Evolutionary conservation across 148 eudicot species (phyloP).

Genomic region (Silene latifolia): DNA sequence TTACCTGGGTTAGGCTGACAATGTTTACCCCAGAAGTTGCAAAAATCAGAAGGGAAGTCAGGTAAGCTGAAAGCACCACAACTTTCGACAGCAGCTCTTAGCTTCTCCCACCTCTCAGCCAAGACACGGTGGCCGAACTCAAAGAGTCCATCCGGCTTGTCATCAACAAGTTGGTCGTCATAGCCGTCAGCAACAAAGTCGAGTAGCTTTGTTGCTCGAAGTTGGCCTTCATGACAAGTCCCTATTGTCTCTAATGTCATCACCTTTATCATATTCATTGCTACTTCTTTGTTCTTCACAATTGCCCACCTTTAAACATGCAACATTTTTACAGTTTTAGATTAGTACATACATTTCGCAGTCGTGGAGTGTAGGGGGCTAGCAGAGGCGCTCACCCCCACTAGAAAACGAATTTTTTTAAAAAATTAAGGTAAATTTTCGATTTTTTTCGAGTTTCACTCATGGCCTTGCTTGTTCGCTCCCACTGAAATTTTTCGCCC

Average conservation of each 20-base stretch:
- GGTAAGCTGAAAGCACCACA: constrained; percentile 33
- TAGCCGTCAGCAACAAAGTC: constrained; percentile 47
- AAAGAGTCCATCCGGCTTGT: constrained; percentile 38
- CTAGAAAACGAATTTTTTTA: too few species aligned
- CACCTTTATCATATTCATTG: constrained; percentile 59
- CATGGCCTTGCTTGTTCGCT: too few species aligned
- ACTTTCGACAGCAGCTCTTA: constrained; percentile 38
- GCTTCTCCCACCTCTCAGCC: constrained; percentile 62
- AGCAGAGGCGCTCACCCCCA: too few species aligned
- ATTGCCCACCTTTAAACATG: constrained; percentile 65
- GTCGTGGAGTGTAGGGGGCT: too few species aligned
- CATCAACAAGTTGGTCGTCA: constrained; percentile 18
- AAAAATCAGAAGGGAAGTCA: constrained; percentile 39
- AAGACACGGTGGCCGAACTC: constrained; percentile 35
- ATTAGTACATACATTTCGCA: neutral
- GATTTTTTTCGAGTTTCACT: too few species aligned
- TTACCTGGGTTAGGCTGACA: constrained; percentile 58
- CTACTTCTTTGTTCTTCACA: constrained; percentile 70
- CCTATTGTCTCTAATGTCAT: constrained; percentile 74
- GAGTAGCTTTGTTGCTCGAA: constrained; percentile 62
- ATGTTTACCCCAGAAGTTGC: constrained; percentile 41
- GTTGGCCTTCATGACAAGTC: constrained; percentile 75
- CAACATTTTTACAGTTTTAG: neutral
- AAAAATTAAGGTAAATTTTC: too few species aligned
- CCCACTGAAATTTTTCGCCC: too few species aligned